Evolutionary conservation across 306 rosid species (phyloP).

Genomic region (Senna tora): DNA sequence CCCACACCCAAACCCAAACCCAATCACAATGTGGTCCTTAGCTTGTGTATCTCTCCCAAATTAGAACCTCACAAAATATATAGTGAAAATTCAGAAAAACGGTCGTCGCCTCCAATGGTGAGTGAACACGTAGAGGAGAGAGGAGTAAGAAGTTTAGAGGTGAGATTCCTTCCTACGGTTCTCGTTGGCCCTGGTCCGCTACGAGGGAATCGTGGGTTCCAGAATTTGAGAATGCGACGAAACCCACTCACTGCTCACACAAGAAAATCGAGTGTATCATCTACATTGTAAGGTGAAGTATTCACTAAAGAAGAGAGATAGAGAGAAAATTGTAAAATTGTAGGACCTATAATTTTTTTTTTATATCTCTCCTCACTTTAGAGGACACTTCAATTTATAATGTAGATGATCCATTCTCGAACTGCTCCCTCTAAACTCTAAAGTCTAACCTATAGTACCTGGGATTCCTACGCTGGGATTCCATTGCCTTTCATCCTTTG

Average conservation of each 20-base stretch:
- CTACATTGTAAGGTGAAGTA: too few species aligned
- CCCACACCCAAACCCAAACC: not conserved
- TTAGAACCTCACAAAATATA: constrained; percentile 19
- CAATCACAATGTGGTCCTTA: constrained; percentile 9
- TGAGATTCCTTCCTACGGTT: constrained; percentile 43
- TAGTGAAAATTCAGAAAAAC: not conserved
- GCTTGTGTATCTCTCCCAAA: constrained; percentile 37
- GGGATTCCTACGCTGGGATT: constrained; percentile 45
- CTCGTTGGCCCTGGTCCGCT: constrained; percentile 32
- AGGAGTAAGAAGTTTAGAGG: constrained; percentile 17
- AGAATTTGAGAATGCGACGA: constrained; percentile 37
- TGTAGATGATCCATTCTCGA: too few species aligned
- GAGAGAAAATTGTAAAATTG: too few species aligned
- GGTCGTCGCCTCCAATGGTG: constrained; percentile 12
- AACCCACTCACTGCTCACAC: constrained; percentile 22
- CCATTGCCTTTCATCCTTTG: not conserved
- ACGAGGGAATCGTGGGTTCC: constrained; percentile 40
- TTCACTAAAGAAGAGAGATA: too few species aligned
- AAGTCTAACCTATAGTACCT: not conserved
- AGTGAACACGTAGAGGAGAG: constrained; percentile 33
- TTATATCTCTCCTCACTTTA: too few species aligned
- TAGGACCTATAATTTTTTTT: too few species aligned
- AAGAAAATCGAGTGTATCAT: too few species aligned
- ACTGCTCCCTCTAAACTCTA: too few species aligned
- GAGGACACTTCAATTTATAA: too few species aligned